Evolutionary conservation across 768 basidiomycete species (phyloP).

Genomic region (Mycena filopes): DNA sequence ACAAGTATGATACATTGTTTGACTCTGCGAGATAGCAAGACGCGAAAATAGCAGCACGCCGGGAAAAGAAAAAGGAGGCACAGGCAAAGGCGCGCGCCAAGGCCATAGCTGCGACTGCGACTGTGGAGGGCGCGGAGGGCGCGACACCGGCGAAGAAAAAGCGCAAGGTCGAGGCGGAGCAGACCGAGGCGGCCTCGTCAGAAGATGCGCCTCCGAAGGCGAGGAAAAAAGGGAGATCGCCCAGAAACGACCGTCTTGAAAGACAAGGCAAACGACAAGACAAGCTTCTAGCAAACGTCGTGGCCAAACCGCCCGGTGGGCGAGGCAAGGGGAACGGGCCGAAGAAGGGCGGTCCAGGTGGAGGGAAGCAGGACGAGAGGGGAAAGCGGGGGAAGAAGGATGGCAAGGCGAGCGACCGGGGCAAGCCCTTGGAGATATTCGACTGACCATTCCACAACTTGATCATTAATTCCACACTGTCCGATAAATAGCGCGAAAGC

Average conservation of each 20-base stretch:
- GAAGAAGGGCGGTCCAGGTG: conserved; percentile 7
- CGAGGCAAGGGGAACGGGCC: conserved; percentile 27
- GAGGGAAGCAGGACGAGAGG: conserved; percentile 11
- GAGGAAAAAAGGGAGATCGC: conserved; percentile 26
- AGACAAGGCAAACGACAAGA: conserved; percentile 26
- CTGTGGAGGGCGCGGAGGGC: conserved; percentile 12
- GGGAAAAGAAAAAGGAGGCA: conserved; percentile 57
- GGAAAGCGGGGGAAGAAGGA: conserved; percentile 30
- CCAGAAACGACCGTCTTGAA: conserved; percentile 24
- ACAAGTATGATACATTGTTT: conserved; percentile 3
- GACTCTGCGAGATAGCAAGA: conserved; percentile 46
- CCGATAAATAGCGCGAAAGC: conserved; percentile 30
- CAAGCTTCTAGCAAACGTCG: conserved; percentile 17
- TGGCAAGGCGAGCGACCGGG: conserved; percentile 17
- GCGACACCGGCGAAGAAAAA: conserved; percentile 28
- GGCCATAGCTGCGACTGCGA: conserved; percentile 42
- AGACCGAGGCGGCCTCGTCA: neutral
- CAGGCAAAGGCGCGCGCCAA: conserved; percentile 49
- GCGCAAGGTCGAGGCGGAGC: conserved; percentile 30
- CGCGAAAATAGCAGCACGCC: conserved; percentile 58
- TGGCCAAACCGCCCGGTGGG: conserved; percentile 12
- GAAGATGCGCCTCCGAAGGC: neutral
- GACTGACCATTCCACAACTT: conserved; percentile 15
- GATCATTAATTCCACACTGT: conserved; percentile 26
- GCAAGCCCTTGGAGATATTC: conserved; percentile 31